These are phyloP conservation scores for Leucocoprinus sp. DNA, from an alignment of 768 basidiomycete genomes.

Conservation along the genomic window DNA sequence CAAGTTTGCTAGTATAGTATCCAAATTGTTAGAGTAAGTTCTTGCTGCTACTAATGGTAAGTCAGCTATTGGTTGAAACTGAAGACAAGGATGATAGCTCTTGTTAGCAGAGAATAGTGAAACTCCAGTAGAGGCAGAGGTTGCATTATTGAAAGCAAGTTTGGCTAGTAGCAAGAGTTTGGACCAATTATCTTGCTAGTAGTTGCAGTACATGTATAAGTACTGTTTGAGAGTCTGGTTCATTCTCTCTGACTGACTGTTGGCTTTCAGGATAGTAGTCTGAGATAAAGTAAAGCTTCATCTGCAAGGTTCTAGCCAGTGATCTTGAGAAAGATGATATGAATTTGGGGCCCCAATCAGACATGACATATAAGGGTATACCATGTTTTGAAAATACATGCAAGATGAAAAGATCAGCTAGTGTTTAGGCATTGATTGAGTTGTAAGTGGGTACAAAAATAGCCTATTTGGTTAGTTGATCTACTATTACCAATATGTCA, in stretches of 20 bases:
- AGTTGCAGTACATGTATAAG: constrained; percentile 16
- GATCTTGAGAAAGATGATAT: constrained; percentile 23
- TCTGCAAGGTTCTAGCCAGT: constrained; percentile 12
- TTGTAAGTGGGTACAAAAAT: no score
- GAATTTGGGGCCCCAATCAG: constrained; percentile 25
- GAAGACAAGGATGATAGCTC: constrained; percentile 17
- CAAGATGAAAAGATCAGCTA: constrained; percentile 29
- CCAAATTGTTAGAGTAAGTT: neutral
- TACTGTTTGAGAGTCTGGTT: constrained; percentile 15
- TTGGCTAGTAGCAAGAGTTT: constrained; percentile 31
- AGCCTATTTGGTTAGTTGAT: no score
- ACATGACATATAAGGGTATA: constrained; percentile 25
- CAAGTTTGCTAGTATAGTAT: neutral
- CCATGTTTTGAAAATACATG: constrained; percentile 28
- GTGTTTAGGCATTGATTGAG: no score
- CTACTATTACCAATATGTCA: no score
- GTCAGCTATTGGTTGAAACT: constrained; percentile 9
- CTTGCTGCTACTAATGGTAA: neutral
- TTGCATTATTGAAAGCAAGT: constrained; percentile 32
- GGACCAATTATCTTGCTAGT: constrained; percentile 36
- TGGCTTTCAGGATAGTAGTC: constrained; percentile 16
- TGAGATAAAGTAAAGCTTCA: constrained; percentile 13
- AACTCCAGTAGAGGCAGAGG: constrained; percentile 23
- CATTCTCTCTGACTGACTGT: constrained; percentile 16
- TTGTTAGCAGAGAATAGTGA: constrained; percentile 31